Evolutionary conservation across 192 early-diverging fungal genomes (phyloP).

Genomic region (Lunasporangiospora selenospora): DNA sequence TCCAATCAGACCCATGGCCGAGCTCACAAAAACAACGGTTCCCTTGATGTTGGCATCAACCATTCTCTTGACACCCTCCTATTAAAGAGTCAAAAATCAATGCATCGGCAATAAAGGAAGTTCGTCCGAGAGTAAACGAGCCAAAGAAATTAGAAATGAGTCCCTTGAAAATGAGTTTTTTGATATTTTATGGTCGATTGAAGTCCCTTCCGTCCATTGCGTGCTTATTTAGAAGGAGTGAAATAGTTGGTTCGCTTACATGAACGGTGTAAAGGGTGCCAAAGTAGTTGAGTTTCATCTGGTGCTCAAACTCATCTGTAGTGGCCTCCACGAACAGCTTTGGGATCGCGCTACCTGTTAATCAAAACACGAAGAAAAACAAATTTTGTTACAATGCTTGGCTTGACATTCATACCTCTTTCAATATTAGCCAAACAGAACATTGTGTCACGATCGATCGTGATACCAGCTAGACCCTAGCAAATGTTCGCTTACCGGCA

Average conservation of each 20-base stretch:
- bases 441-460: neutral
- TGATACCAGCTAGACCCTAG: neutral
- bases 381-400: slow-evolving; percentile 33
- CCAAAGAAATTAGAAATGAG: too few relatives aligned
- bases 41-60: slow-evolving; percentile 60
- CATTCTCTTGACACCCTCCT: slow-evolving; percentile 70
- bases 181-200: neutral
- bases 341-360: slow-evolving; percentile 54
- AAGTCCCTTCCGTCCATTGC: neutral
- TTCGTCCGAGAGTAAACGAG: too few relatives aligned
- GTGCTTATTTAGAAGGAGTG: neutral
- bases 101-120: too few relatives aligned
- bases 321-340: slow-evolving; percentile 72
- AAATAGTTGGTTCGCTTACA: slow-evolving; percentile 46
- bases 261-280: slow-evolving; percentile 71
- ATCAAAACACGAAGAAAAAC: neutral
- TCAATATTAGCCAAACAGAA: neutral
- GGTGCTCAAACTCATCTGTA: slow-evolving; percentile 57
- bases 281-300: slow-evolving; percentile 73
- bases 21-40: slow-evolving; percentile 73
- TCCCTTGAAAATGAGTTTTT: neutral
- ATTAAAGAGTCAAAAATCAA: slow-evolving; percentile 4
- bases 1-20: slow-evolving; percentile 69
- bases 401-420: too few relatives aligned
- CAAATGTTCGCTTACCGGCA: slow-evolving; percentile 51